Base-by-base conservation (phyloP, 176 grass and related monocot species). In the Aegilops tauschii region DNA sequence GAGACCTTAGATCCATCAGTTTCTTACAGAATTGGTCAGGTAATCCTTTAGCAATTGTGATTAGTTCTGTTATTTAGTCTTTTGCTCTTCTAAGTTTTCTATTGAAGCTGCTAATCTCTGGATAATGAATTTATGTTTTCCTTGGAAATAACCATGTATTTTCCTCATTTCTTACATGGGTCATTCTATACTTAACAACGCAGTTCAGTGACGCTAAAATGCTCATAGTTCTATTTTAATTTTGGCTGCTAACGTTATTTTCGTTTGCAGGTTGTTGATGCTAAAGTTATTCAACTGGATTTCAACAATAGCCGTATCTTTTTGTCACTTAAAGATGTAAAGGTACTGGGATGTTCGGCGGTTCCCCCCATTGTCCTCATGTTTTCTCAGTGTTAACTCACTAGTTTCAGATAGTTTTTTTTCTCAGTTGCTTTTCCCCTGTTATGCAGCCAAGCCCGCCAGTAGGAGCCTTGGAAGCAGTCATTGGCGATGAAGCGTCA, bases 11-110 rank as follows among this genome's bases (percentile, higher is more conserved):
- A 99, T 88, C 94, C 94, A 79, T 80, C 91, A 83, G 88, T 92
- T 85, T 96, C 89, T 79, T 94, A 90, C 83, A 91, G 90, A 90
- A 82, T 99, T 85, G 94, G 97, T 80, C 92, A 96, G 94, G 97
- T 96, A 87, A 66, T 62, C 52, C n/a, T 75, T 66, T 16, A 28
- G 73, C 8, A 3, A 1, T 49, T 84, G 9, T 45, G 9, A 68
- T 73, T 73, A 25, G 63, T 79, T 20, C 23, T 40, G 30, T 68
- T 85, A 73, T 65, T 68, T 82, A 37, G n/a, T 14, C 0, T 82
- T 80, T 73, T 75, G 4, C 4, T 36, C 27, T 23, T 69, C 28
- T 69, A 82, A 75, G 42, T 8, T 71, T 36, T 64, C 12, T 52
- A 12, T 44, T 13, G 45, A 88, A 81, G 8, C 23, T 64, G 3